These are phyloP conservation scores for Echites panduratus DNA, from an alignment of 257 asterid genomes.

Conservation along the genomic window DNA sequence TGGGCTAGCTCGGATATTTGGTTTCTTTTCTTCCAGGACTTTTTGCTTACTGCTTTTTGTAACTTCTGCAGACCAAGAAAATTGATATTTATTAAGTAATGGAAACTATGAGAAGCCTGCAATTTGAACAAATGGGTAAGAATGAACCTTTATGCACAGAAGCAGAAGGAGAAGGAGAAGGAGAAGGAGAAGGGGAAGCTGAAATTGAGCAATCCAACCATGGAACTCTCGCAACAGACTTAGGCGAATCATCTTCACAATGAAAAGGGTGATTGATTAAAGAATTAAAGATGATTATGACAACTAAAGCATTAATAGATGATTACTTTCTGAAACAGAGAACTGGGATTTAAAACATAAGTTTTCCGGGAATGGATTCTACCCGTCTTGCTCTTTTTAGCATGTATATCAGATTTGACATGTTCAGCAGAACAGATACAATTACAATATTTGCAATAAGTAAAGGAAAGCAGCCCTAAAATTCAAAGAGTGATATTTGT, in stretches of 20 bases:
- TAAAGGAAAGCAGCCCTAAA: background rate
- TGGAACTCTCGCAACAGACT: conserved; percentile 66
- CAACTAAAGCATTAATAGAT: background rate
- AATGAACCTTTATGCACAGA: conserved; percentile 39
- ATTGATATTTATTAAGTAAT: background rate
- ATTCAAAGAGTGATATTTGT: background rate
- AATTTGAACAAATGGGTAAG: conserved; percentile 1
- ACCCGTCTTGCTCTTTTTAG: background rate
- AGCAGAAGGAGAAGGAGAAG: no score
- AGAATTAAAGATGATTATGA: background rate
- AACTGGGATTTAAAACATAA: background rate
- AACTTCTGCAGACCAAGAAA: conserved; percentile 29
- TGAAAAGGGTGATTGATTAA: background rate
- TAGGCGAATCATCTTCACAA: conserved; percentile 65
- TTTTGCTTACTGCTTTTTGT: conserved; percentile 26
- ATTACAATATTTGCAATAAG: background rate
- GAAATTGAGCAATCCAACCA: conserved; percentile 38
- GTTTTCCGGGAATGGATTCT: background rate
- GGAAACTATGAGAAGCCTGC: background rate
- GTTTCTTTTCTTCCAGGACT: conserved; percentile 31
- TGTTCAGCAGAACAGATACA: background rate
- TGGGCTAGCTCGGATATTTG: conserved; percentile 43
- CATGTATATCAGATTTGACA: background rate
- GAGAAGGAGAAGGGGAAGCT: no score
- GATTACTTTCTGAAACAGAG: background rate